A percentile compares a stretch with the other conserved stretches of the same genome.
phyloP scores from a whole-genome alignment of 352 stramenopile genomes.

The Blastocystis sp. region DNA sequence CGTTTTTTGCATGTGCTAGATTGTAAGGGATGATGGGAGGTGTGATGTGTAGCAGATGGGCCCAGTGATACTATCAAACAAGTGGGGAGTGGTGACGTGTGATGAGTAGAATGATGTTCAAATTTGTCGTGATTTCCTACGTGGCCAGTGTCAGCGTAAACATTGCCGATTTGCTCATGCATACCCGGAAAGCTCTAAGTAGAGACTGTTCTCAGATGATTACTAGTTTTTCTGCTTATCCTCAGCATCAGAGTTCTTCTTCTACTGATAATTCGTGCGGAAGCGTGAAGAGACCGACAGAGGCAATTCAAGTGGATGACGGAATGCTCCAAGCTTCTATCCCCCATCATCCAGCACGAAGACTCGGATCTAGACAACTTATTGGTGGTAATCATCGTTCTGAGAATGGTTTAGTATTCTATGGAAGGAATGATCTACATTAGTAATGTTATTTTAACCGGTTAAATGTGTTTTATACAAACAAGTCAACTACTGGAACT shows the following conservation, averaged over 20 bases:
- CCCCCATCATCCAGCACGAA: no score
- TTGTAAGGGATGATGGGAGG: not conserved
- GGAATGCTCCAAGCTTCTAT: no score
- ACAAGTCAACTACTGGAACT: not conserved
- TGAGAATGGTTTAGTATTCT: no score
- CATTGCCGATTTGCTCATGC: conserved; percentile 26
- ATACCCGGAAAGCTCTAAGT: not conserved
- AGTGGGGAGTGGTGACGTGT: not conserved
- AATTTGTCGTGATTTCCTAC: conserved; percentile 46
- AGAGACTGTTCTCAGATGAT: not conserved
- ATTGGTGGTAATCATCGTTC: no score
- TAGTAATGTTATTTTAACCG: not conserved
- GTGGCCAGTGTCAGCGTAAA: conserved; percentile 34
- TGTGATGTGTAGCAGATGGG: not conserved
- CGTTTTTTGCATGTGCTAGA: conserved; percentile 25
- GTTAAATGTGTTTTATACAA: not conserved
- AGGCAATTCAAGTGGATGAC: no score
- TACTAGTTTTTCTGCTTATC: no score
- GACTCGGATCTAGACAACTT: no score
- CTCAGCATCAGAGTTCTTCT: no score
- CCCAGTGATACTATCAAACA: not conserved
- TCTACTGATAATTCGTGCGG: no score
- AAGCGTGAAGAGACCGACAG: no score
- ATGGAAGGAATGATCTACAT: no score
- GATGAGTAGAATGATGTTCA: conserved; percentile 8